Conservation (phyloP, 192 early-diverging fungal genomes). For the Irineochytrium annulatum region DNA sequence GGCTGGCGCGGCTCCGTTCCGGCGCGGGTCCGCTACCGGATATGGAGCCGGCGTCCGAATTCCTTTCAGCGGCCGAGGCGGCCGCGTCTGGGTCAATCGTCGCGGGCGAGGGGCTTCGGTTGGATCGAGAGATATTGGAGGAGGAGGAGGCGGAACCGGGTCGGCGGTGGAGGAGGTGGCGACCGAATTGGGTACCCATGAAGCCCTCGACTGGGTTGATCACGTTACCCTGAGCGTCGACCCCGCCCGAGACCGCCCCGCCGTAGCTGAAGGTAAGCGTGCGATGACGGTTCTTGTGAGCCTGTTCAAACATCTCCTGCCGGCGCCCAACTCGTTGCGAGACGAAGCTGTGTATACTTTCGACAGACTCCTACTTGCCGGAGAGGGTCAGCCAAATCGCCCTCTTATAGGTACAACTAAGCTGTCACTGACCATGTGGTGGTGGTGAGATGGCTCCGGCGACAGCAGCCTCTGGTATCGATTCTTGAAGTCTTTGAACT, state of each 20-base stretch:
- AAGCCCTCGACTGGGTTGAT: neutral
- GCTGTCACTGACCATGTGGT: no score
- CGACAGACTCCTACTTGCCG: neutral
- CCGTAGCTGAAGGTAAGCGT: neutral
- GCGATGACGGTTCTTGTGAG: slow-evolving; percentile 3
- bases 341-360: neutral
- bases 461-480: neutral
- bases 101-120: no score
- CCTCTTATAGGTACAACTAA: no score
- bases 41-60: neutral
- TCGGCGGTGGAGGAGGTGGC: neutral
- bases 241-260: neutral
- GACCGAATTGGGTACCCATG: neutral
- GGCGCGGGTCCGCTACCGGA: neutral
- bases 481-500: neutral
- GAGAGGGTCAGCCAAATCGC: no score
- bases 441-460: neutral
- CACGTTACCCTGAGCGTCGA: neutral
- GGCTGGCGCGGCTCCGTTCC: neutral
- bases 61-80: neutral
- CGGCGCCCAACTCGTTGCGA: neutral
- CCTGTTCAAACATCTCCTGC: neutral
- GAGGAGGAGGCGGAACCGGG: neutral
- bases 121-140: neutral
- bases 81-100: neutral